Conservation (phyloP, 2,329 filamentous ascomycete species). For the Pseudogymnoascus sp. region DNA sequence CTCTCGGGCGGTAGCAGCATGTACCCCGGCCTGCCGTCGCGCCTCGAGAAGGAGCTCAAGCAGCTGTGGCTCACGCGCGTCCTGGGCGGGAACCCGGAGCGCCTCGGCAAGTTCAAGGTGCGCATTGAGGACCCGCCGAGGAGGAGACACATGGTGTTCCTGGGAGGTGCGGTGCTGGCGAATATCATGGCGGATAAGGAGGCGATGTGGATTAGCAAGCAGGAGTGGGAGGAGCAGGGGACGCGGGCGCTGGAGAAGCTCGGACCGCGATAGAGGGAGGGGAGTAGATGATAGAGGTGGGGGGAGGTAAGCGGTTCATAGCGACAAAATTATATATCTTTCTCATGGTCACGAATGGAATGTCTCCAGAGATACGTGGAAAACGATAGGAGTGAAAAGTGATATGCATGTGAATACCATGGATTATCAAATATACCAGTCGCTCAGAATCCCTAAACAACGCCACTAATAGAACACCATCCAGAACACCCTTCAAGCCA, state of each 20-base stretch:
- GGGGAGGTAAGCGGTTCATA: constrained; percentile 3
- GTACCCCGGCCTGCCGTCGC: constrained; percentile 92
- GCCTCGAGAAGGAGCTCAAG: constrained; percentile 97
- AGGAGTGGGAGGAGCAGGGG: constrained; percentile 95
- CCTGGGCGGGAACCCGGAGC: constrained; percentile 82
- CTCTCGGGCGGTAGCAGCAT: constrained; percentile 96
- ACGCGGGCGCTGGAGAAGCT: constrained; percentile 80
- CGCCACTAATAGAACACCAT: not conserved
- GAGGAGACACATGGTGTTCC: constrained; percentile 98
- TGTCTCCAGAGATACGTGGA: not conserved
- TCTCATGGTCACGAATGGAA: not conserved
- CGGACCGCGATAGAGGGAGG: constrained; percentile 62
- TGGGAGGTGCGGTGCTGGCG: constrained; percentile 90
- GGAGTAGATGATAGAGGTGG: not conserved
- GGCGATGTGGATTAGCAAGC: constrained; percentile 96
- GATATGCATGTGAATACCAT: not conserved
- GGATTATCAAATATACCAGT: not conserved
- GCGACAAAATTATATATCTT: constrained; percentile 8
- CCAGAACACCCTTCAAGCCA: not conserved
- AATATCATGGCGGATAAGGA: constrained; percentile 99
- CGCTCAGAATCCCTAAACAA: not conserved
- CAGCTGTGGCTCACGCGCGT: constrained; percentile 95
- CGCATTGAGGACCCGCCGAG: constrained; percentile 96
- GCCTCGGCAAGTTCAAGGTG: constrained; percentile 98
- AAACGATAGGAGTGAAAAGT: not conserved